Conservation (phyloP, 2,329 filamentous ascomycete genomes). For the Penicillium hordei region DNA sequence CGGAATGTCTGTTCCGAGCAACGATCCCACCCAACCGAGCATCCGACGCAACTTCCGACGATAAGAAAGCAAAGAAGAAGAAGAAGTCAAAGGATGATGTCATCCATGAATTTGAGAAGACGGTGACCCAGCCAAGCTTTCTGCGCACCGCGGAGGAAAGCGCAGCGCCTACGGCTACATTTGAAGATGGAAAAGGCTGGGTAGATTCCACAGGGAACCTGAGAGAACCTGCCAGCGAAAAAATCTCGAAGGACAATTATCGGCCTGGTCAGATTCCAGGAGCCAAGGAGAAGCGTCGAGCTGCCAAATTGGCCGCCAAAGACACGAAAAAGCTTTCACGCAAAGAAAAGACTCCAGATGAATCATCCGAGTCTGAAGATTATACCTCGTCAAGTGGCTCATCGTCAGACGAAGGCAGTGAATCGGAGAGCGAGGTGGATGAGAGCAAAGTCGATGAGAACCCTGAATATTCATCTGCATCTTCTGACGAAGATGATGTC, state of each 20-base stretch:
- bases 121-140: slow-evolving; percentile 78
- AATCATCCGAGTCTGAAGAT: slow-evolving; percentile 30
- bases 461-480: slow-evolving; percentile 29
- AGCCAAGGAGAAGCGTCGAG: slow-evolving; percentile 31
- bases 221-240: slow-evolving; percentile 47
- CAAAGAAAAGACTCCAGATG: slow-evolving; percentile 17
- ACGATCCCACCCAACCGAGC: slow-evolving; percentile 63
- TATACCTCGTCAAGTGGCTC: slow-evolving; percentile 42
- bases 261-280: slow-evolving; percentile 33
- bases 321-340: slow-evolving; percentile 7
- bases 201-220: slow-evolving; percentile 75
- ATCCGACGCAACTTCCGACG: slow-evolving; percentile 26
- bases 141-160: slow-evolving; percentile 58
- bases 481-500: slow-evolving; percentile 26
- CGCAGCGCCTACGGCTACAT: slow-evolving; percentile 59
- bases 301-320: slow-evolving; percentile 14
- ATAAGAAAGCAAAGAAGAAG: slow-evolving; percentile 54
- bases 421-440: slow-evolving; percentile 27
- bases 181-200: slow-evolving; percentile 85
- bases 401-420: slow-evolving; percentile 28
- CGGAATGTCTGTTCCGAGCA: slow-evolving; percentile 83
- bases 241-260: slow-evolving; percentile 31
- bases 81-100: slow-evolving; percentile 63
- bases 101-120: slow-evolving; percentile 88
- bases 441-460: slow-evolving; percentile 16